phyloP scores from a whole-genome alignment of 2,329 filamentous ascomycete species.

The Aspergillus calidoustus region DNA sequence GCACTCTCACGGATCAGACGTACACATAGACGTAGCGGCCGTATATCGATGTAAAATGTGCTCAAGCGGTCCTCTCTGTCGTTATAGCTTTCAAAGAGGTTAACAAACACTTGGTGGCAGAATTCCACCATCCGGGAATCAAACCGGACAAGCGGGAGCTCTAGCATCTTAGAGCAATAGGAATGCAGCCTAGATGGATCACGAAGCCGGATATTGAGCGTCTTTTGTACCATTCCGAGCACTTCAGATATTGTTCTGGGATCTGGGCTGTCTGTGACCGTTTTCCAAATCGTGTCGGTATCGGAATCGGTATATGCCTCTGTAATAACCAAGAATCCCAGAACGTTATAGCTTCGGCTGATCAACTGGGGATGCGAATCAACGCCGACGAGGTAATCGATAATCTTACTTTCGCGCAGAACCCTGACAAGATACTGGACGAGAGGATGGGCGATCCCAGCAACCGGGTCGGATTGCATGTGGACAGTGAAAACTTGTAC shows the following conservation, averaged over 20 bases:
- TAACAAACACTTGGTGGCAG: constrained; percentile 61
- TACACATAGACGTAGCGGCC: constrained; percentile 62
- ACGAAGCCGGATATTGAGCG: constrained; percentile 52
- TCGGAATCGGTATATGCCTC: constrained; percentile 71
- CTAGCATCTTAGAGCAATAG: constrained; percentile 71
- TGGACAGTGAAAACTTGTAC: constrained; percentile 67
- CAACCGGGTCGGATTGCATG: constrained; percentile 51
- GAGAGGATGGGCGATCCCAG: constrained; percentile 55
- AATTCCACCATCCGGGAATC: constrained; percentile 66
- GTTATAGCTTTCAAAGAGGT: constrained; percentile 51
- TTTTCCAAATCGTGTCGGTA: constrained; percentile 82
- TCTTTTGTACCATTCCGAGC: constrained; percentile 65
- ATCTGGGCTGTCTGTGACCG: constrained; percentile 79
- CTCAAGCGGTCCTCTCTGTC: constrained; percentile 33
- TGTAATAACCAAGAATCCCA: constrained; percentile 85
- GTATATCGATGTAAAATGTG: constrained; percentile 40
- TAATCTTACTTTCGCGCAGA: constrained; percentile 70
- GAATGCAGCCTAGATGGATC: constrained; percentile 59
- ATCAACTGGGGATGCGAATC: constrained; percentile 93
- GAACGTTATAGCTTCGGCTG: constrained; percentile 76
- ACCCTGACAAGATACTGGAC: constrained; percentile 72
- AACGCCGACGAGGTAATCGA: constrained; percentile 86
- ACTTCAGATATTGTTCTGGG: constrained; percentile 82
- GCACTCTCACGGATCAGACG: constrained; percentile 75
- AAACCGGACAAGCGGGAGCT: constrained; percentile 66